Percentiles rank a stretch among this genome's conserved stretches.
Evolutionary conservation across 2,329 filamentous ascomycete genomes (phyloP).

Genomic region (Xylaria sp.): DNA sequence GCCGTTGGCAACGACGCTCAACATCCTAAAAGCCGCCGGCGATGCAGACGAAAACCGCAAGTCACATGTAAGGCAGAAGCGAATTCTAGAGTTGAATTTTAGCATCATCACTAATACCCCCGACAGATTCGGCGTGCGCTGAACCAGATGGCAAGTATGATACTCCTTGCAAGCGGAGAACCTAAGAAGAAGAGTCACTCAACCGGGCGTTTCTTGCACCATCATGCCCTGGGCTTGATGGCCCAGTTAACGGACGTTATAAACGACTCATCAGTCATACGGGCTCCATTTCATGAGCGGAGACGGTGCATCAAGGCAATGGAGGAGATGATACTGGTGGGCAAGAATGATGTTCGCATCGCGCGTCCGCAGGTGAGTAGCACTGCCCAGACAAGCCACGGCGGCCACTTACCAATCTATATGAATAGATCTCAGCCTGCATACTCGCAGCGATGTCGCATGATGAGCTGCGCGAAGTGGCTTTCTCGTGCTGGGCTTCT

Average conservation of each 20-base stretch:
- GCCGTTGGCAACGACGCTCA: conserved; percentile 68
- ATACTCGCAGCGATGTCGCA: conserved; percentile 77
- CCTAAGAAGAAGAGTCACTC: conserved; percentile 49
- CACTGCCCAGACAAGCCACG: neutral
- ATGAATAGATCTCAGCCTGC: conserved; percentile 74
- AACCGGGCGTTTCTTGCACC: conserved; percentile 71
- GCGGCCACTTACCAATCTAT: conserved; percentile 26
- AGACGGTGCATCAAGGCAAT: conserved; percentile 74
- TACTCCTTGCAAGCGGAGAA: conserved; percentile 38
- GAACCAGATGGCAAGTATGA: conserved; percentile 40
- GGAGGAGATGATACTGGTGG: conserved; percentile 78
- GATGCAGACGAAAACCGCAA: conserved; percentile 58
- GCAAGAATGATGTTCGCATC: conserved; percentile 65
- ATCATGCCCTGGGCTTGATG: conserved; percentile 81
- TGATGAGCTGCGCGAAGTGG: conserved; percentile 66
- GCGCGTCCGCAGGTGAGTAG: conserved; percentile 72
- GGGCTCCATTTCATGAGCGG: conserved; percentile 60
- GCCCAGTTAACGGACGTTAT: conserved; percentile 73
- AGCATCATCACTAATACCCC: conserved; percentile 26
- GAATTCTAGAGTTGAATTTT: neutral
- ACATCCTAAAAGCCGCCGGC: conserved; percentile 74
- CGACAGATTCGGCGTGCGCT: conserved; percentile 45
- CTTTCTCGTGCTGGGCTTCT: conserved; percentile 78
- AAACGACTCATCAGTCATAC: conserved; percentile 56
- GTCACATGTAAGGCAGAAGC: conserved; percentile 47